phyloP scores from a whole-genome alignment of 306 rosid species.

The Vigna nakashimae region DNA sequence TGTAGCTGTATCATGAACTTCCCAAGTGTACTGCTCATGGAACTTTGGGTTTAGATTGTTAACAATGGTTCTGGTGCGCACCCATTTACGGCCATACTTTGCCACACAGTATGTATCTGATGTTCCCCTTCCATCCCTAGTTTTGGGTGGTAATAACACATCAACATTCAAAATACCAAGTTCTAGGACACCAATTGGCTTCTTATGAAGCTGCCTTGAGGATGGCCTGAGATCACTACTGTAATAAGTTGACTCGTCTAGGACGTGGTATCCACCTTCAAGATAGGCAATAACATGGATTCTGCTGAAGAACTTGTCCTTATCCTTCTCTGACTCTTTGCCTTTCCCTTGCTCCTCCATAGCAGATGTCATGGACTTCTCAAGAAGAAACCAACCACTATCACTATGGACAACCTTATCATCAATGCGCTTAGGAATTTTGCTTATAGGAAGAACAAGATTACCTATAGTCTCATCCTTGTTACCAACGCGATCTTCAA shows the following conservation, averaged over 20 bases:
- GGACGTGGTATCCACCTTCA: constrained; percentile 97
- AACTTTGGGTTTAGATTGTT: constrained; percentile 69
- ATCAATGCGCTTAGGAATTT: constrained; percentile 76
- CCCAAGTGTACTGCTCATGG: constrained; percentile 98
- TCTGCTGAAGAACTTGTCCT: constrained; percentile 72
- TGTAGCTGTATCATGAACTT: constrained; percentile 85
- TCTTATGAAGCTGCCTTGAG: constrained; percentile 75
- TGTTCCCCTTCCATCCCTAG: constrained; percentile 71
- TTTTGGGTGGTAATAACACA: constrained; percentile 70
- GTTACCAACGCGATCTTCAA: constrained; percentile 77
- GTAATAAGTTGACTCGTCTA: constrained; percentile 87
- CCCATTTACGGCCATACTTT: constrained; percentile 92
- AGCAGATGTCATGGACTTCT: constrained; percentile 74
- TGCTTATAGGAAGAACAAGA: constrained; percentile 55
- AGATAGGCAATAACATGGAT: constrained; percentile 68
- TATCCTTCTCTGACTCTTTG: constrained; percentile 65
- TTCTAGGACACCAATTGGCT: constrained; percentile 78
- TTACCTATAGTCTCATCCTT: constrained; percentile 86
- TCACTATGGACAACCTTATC: constrained; percentile 48
- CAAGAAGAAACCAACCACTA: constrained; percentile 65
- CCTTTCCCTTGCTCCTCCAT: constrained; percentile 54
- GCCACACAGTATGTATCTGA: constrained; percentile 89
- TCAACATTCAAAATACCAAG: constrained; percentile 79
- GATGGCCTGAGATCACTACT: constrained; percentile 93
- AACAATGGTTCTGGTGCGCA: constrained; percentile 82